These are phyloP conservation scores for Trichoderma orchidacearum DNA, from an alignment of 495 filamentous ascomycete genomes.

Conservation along the genomic window DNA sequence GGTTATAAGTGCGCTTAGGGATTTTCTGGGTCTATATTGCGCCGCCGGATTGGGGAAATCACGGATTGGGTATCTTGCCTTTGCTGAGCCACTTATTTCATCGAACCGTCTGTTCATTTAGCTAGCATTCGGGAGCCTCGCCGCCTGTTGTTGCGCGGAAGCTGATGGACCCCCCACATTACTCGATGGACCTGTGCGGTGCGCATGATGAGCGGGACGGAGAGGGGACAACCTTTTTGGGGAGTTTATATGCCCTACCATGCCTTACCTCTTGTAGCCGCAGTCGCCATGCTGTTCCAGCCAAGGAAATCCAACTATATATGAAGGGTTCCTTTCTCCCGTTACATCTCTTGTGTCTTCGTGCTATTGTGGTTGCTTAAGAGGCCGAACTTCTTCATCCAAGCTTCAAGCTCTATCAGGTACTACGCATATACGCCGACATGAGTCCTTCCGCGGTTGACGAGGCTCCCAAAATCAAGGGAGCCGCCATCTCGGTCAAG, in stretches of 20 bases:
- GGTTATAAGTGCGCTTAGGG: neutral
- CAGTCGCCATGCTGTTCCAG: neutral
- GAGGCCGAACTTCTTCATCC: neutral
- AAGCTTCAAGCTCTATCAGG: neutral
- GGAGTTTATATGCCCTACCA: too few species aligned
- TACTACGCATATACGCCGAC: neutral
- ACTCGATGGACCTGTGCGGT: neutral
- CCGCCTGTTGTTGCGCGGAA: neutral
- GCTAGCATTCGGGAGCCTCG: neutral
- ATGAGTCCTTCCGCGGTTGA: conserved; percentile 5
- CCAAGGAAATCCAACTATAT: neutral
- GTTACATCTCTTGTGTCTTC: neutral
- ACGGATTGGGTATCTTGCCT: neutral
- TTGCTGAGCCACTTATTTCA: neutral
- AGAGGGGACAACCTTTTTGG: neutral
- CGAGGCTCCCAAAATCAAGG: conserved; percentile 11
- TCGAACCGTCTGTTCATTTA: neutral
- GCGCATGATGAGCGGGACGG: neutral
- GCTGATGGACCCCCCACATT: neutral
- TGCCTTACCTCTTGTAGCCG: neutral
- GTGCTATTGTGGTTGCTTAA: neutral
- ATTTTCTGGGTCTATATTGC: neutral
- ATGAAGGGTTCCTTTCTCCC: neutral
- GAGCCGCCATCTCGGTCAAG: conserved; percentile 26
- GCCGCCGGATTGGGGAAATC: neutral